Evolutionary conservation across 2,329 filamentous ascomycete genomes (phyloP).

Genomic region (Exophiala sp.): DNA sequence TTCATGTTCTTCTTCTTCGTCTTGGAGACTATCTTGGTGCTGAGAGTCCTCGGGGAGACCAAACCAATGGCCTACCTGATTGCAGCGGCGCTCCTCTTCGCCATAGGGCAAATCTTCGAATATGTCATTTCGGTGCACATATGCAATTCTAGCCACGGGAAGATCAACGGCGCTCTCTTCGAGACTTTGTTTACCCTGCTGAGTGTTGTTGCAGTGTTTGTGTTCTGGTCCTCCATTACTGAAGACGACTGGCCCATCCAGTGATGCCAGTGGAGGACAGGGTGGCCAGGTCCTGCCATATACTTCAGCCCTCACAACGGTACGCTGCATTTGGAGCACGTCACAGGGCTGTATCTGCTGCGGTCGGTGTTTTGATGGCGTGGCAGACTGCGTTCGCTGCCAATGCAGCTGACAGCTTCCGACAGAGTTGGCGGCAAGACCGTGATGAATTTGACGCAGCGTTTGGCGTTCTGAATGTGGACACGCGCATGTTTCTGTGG

Average conservation of each 20-base stretch:
- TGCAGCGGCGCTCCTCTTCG: slow-evolving; percentile 72
- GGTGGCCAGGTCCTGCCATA: neutral
- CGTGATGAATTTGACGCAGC: slow-evolving; percentile 24
- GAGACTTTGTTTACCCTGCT: slow-evolving; percentile 87
- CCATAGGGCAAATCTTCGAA: slow-evolving; percentile 90
- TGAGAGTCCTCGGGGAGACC: slow-evolving; percentile 77
- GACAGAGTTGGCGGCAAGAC: slow-evolving; percentile 1
- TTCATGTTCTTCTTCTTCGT: slow-evolving; percentile 85
- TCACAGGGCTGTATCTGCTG: no score
- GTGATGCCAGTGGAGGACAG: neutral
- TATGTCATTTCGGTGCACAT: slow-evolving; percentile 89
- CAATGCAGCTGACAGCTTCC: neutral
- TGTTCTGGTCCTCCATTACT: slow-evolving; percentile 98
- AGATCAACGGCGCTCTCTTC: slow-evolving; percentile 89
- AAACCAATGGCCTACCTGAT: slow-evolving; percentile 86
- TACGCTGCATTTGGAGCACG: neutral
- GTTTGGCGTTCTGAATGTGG: slow-evolving; percentile 24
- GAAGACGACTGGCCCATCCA: slow-evolving; percentile 88
- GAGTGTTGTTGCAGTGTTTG: slow-evolving; percentile 76
- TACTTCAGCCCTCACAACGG: neutral
- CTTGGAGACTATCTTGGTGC: slow-evolving; percentile 74
- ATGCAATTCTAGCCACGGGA: slow-evolving; percentile 72
- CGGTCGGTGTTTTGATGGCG: no score
- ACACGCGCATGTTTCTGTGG: slow-evolving; percentile 11
- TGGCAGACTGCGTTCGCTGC: neutral